Evolutionary conservation across 2,329 filamentous ascomycete species (phyloP).

Genomic region (Sarocladium strictum): DNA sequence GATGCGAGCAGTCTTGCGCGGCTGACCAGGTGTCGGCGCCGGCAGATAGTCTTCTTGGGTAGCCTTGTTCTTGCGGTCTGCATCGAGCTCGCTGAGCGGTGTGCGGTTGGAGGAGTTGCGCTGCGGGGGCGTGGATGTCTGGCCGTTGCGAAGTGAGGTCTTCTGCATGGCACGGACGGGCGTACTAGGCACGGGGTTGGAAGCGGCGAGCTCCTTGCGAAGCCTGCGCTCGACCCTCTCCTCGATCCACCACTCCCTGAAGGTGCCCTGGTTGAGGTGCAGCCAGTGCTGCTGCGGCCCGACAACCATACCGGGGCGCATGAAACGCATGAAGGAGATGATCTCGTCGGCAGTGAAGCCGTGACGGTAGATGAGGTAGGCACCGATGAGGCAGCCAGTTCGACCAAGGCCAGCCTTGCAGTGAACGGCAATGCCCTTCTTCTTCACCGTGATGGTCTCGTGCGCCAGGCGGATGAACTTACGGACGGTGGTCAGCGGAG

Average conservation of each 20-base stretch:
- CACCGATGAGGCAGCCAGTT: constrained; percentile 93
- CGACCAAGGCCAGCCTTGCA: constrained; percentile 96
- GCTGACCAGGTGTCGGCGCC: constrained; percentile 91
- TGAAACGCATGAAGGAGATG: constrained; percentile 98
- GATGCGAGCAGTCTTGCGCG: constrained; percentile 76
- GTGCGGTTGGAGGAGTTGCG: constrained; percentile 68
- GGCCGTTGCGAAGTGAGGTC: constrained; percentile 53
- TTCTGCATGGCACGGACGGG: constrained; percentile 58
- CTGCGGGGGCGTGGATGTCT: constrained; percentile 80
- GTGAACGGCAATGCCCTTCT: constrained; percentile 92
- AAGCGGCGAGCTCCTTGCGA: constrained; percentile 50
- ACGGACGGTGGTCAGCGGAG: constrained; percentile 78
- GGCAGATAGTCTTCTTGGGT: constrained; percentile 88
- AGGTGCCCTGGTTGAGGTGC: constrained; percentile 91
- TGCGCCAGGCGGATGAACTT: constrained; percentile 95
- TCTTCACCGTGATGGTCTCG: constrained; percentile 84
- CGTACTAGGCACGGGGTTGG: constrained; percentile 48
- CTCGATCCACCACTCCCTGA: constrained; percentile 98
- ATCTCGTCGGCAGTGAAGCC: constrained; percentile 97
- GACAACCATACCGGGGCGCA: constrained; percentile 98
- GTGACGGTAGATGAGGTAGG: constrained; percentile 94
- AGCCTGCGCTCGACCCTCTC: constrained; percentile 70
- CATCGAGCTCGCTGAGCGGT: constrained; percentile 89
- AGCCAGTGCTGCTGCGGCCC: constrained; percentile 99
- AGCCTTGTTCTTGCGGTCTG: constrained; percentile 62